Conservation (phyloP, 805 yeast genomes). For the Suhomyces canberraensis region DNA sequence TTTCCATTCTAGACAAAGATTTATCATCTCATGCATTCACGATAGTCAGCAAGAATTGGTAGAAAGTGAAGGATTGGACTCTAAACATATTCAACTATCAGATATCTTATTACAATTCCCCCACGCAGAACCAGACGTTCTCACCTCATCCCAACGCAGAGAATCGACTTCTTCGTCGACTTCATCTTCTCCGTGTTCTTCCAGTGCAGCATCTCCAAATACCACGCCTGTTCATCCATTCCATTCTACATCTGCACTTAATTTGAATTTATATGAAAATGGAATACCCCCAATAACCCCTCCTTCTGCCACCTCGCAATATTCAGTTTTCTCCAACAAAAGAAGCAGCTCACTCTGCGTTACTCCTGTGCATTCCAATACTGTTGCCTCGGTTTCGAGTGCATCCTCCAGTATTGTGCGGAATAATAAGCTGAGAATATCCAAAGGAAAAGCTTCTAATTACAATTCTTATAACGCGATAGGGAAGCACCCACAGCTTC, state of each 20-base stretch:
- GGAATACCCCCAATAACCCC: conserved; percentile 33
- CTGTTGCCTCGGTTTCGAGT: conserved; percentile 3
- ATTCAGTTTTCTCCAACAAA: conserved; percentile 33
- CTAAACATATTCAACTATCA: conserved; percentile 20
- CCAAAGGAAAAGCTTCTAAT: conserved; percentile 6
- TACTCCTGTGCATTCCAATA: conserved; percentile 22
- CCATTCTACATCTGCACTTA: conserved; percentile 3
- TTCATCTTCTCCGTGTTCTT: conserved; percentile 5
- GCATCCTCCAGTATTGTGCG: conserved; percentile 7
- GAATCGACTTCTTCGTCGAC: conserved; percentile 6
- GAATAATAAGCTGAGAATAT: conserved; percentile 11
- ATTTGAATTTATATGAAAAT: conserved; percentile 5
- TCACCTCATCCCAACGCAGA: conserved; percentile 1
- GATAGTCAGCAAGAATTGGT: conserved; percentile 19
- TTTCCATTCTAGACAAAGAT: conserved; percentile 17
- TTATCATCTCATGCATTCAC: conserved; percentile 19
- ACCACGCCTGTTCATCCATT: conserved; percentile 6
- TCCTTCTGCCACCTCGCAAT: conserved; percentile 42
- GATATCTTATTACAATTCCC: conserved; percentile 27
- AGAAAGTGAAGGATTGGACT: conserved; percentile 8
- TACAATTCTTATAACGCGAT: conserved; percentile 2
- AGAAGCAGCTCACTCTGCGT: conserved; percentile 18
- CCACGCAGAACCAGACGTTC: conserved; percentile 3
- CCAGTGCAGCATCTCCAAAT: conserved; percentile 4
- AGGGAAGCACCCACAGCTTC: not conserved